Evolutionary conservation across 352 stramenopile genomes (phyloP).

Genomic region (Phytopythium cucurbitacearum): DNA sequence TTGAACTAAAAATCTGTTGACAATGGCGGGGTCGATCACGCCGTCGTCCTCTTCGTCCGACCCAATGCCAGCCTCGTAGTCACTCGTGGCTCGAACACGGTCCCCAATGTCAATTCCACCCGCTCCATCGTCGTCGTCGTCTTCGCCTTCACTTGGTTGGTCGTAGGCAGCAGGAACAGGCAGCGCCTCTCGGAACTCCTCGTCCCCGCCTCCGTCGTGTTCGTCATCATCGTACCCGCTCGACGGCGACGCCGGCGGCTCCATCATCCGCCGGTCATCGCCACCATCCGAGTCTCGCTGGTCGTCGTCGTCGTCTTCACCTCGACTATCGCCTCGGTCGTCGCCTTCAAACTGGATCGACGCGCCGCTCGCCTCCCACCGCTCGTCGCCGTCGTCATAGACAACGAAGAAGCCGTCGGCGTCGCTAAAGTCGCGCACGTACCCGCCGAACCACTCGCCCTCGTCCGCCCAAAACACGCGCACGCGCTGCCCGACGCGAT

Average conservation of each 20-base stretch:
- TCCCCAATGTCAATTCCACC: slow-evolving; percentile 1
- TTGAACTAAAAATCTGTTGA: neutral
- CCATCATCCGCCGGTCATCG: slow-evolving; percentile 23
- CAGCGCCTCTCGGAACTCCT: neutral
- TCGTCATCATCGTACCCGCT: slow-evolving; percentile 25
- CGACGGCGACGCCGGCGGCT: slow-evolving; percentile 36
- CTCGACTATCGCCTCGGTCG: neutral
- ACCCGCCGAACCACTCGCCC: slow-evolving; percentile 63
- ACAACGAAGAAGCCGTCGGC: slow-evolving; percentile 56
- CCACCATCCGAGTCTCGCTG: neutral
- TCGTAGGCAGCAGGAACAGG: neutral
- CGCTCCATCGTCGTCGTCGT: slow-evolving; percentile 5
- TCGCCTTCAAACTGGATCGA: slow-evolving; percentile 29
- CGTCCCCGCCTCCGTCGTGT: slow-evolving; percentile 8
- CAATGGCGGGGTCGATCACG: neutral
- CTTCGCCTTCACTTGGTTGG: neutral
- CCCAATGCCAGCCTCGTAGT: neutral
- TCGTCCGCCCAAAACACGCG: slow-evolving; percentile 73
- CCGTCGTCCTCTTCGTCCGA: slow-evolving; percentile 5
- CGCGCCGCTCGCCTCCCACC: slow-evolving; percentile 45
- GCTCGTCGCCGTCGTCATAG: slow-evolving; percentile 81
- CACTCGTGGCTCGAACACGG: neutral
- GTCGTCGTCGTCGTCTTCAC: neutral
- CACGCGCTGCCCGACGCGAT: slow-evolving; percentile 57
- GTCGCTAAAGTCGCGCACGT: slow-evolving; percentile 34